These are phyloP conservation scores for Proliferodiscus dingleyae DNA, from an alignment of 2,329 filamentous ascomycete genomes.

Conservation along the genomic window DNA sequence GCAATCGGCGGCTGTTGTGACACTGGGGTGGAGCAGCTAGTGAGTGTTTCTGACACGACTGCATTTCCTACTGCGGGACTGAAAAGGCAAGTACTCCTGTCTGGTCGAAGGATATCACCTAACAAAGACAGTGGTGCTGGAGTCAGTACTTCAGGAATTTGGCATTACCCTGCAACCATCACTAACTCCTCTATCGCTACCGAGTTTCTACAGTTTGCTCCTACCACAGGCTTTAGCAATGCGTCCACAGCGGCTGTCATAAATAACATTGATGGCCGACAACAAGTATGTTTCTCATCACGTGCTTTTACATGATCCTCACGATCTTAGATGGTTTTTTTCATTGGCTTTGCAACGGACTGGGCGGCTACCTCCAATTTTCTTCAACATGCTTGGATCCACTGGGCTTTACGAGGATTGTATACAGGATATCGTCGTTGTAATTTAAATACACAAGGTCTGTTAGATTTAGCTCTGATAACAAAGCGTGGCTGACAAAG, in stretches of 20 bases:
- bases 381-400: conserved; percentile 58
- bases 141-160: conserved; percentile 48
- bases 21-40: conserved; percentile 43
- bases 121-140: conserved; percentile 34
- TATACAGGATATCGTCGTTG: conserved; percentile 30
- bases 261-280: conserved; percentile 50
- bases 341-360: conserved; percentile 44
- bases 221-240: conserved; percentile 36
- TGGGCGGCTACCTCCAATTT: conserved; percentile 49
- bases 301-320: neutral
- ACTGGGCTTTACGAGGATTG: conserved; percentile 56
- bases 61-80: conserved; percentile 51
- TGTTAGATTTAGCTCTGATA: neutral
- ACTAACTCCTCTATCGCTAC: conserved; percentile 48
- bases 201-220: conserved; percentile 48
- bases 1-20: conserved; percentile 41
- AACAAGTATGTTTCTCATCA: conserved; percentile 37
- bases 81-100: conserved; percentile 34
- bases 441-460: conserved; percentile 25
- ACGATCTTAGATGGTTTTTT: conserved; percentile 49
- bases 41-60: conserved; percentile 49
- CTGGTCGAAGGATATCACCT: neutral
- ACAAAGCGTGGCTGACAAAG: conserved; percentile 14
- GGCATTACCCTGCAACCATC: conserved; percentile 54
- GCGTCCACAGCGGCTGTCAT: conserved; percentile 52